Evolutionary conservation across 768 basidiomycete species (phyloP).

Genomic region (Kockovaella imperatae): DNA sequence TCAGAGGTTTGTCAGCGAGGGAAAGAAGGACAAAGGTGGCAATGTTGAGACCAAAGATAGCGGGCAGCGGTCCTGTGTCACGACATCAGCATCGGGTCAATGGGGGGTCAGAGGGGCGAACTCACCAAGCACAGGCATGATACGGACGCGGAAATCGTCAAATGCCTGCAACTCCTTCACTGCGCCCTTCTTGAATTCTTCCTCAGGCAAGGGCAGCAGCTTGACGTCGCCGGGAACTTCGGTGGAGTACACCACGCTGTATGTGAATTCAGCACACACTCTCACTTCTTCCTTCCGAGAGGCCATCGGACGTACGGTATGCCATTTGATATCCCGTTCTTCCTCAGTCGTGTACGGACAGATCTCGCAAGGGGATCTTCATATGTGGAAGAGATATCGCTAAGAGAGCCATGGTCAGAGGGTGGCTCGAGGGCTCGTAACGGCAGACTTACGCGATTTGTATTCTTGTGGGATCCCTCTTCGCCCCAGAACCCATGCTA

Average conservation of each 20-base stretch:
- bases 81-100: not conserved
- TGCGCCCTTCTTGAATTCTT: conserved; percentile 81
- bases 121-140: conserved; percentile 76
- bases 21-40: conserved; percentile 83
- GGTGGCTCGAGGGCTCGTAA: not conserved
- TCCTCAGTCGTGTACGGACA: conserved; percentile 59
- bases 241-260: conserved; percentile 86
- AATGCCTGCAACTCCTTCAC: conserved; percentile 84
- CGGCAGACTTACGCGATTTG: conserved; percentile 60
- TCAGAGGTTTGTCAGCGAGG: conserved; percentile 72
- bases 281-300: not conserved
- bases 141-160: conserved; percentile 87
- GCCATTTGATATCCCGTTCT: conserved; percentile 44
- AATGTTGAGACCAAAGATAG: conserved; percentile 82
- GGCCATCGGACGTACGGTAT: conserved; percentile 45
- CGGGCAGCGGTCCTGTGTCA: conserved; percentile 63
- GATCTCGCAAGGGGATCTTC: conserved; percentile 92
- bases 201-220: conserved; percentile 79
- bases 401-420: too few species aligned
- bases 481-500: conserved; percentile 93
- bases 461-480: conserved; percentile 86
- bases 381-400: conserved; percentile 81
- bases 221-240: conserved; percentile 84
- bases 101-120: too few species aligned
- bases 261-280: conserved; percentile 54